Conservation (phyloP, 352 stramenopile genomes). For the Plasmopara viticola region DNA sequence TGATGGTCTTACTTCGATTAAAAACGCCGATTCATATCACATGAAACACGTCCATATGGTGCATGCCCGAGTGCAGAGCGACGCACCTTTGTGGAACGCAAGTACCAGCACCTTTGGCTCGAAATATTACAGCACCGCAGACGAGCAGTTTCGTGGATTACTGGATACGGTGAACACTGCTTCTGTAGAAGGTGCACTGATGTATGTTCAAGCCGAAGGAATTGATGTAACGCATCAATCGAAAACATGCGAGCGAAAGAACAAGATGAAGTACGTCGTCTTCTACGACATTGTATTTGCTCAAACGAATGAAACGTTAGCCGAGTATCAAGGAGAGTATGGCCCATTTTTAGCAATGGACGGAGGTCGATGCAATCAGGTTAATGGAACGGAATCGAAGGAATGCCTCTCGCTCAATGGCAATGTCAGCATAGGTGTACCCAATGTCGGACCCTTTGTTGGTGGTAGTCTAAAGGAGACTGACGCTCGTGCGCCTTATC, state of each 20-base stretch:
- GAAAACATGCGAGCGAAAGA: conserved; percentile 52
- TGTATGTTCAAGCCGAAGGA: conserved; percentile 75
- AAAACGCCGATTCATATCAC: conserved; percentile 17
- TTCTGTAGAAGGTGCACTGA: conserved; percentile 66
- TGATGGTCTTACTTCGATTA: conserved; percentile 2
- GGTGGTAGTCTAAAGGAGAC: conserved; percentile 29
- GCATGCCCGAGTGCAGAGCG: conserved; percentile 41
- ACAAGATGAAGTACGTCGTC: conserved; percentile 61
- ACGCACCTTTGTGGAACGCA: conserved; percentile 29
- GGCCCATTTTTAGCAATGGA: conserved; percentile 57
- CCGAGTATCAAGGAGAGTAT: conserved; percentile 39
- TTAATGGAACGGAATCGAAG: conserved; percentile 11
- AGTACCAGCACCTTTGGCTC: conserved; percentile 16
- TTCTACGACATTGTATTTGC: conserved; percentile 60
- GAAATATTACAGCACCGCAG: conserved; percentile 12
- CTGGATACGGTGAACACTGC: conserved; percentile 76
- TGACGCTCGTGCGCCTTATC: conserved; percentile 45
- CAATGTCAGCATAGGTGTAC: conserved; percentile 9
- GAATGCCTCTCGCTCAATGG: conserved; percentile 16
- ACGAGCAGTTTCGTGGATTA: conserved; percentile 26
- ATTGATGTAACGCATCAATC: conserved; percentile 39
- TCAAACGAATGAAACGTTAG: conserved; percentile 38
- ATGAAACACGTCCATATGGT: conserved; percentile 31
- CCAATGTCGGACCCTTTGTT: conserved; percentile 33
- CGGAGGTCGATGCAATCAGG: conserved; percentile 38